Conservation (phyloP, 169 alveolate species). For the Pseudocohnilembus persalinus region DNA sequence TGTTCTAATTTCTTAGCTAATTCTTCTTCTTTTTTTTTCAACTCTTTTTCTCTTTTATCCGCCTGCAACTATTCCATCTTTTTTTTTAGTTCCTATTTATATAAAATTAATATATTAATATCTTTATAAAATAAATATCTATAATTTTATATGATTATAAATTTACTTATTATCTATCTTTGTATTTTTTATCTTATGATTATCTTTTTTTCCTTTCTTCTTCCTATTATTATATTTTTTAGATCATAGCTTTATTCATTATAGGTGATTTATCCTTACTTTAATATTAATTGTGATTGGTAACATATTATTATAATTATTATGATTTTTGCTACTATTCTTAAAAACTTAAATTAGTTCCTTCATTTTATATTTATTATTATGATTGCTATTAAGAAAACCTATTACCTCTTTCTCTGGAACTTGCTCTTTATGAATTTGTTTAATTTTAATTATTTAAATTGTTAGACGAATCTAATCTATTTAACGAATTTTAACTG, state of each 20-base stretch:
- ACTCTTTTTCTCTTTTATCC: constrained; percentile 7
- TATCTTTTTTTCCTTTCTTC: not conserved
- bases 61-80: constrained; percentile 6
- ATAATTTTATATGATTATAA: too few species aligned
- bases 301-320: too few species aligned
- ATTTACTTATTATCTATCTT: constrained; percentile 18
- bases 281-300: not conserved
- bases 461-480: too few species aligned
- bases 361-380: too few species aligned
- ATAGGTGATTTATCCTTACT: not conserved
- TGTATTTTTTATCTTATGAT: constrained; percentile 1
- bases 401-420: too few species aligned
- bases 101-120: not conserved
- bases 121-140: not conserved
- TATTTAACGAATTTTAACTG: too few species aligned
- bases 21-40: constrained; percentile 14
- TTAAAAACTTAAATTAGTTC: too few species aligned
- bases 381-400: too few species aligned
- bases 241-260: not conserved
- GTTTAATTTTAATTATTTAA: too few species aligned
- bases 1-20: not conserved
- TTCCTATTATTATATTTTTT: not conserved
- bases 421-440: too few species aligned
- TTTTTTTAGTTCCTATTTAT: constrained; percentile 15
- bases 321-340: not conserved